A percentile compares a stretch with the other conserved stretches of the same genome.
phyloP scores from a whole-genome alignment of 352 stramenopile species.

The Globisporangium cystogenes region DNA sequence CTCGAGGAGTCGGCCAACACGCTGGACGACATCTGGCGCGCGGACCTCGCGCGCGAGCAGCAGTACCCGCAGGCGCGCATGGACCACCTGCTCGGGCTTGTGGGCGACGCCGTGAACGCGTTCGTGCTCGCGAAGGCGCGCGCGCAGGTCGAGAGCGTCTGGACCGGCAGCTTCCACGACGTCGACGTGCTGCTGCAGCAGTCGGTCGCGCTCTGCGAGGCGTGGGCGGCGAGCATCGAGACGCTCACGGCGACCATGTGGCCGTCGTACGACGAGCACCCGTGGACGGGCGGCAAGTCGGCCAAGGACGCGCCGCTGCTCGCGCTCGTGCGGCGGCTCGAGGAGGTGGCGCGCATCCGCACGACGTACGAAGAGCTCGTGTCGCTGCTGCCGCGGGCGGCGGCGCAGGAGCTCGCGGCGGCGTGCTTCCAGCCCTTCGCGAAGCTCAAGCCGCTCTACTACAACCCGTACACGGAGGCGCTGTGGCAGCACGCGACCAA shows the following conservation, averaged over 20 bases:
- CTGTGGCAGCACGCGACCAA: conserved; percentile 70
- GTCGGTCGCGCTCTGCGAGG: conserved; percentile 70
- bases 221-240: conserved; percentile 67
- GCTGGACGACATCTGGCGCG: conserved; percentile 88
- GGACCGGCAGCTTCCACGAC: conserved; percentile 56
- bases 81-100: conserved; percentile 83
- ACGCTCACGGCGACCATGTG: conserved; percentile 79
- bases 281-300: conserved; percentile 57
- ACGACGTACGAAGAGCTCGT: conserved; percentile 87
- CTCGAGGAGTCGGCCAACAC: conserved; percentile 82
- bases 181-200: conserved; percentile 56
- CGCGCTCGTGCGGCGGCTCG: conserved; percentile 56
- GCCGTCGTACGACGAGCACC: conserved; percentile 74
- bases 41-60: conserved; percentile 46
- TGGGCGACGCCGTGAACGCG: conserved; percentile 68
- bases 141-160: conserved; percentile 34
- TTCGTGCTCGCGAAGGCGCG: conserved; percentile 56
- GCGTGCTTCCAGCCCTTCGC: conserved; percentile 73
- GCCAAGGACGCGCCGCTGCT: conserved; percentile 33
- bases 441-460: conserved; percentile 68
- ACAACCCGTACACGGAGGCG: conserved; percentile 89
- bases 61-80: conserved; percentile 86
- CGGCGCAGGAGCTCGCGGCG: conserved; percentile 29
- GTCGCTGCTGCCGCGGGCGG: conserved; percentile 45
- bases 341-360: conserved; percentile 78